These are phyloP conservation scores for Gardenia jasminoides DNA, from an alignment of 257 asterid genomes.

Conservation along the genomic window DNA sequence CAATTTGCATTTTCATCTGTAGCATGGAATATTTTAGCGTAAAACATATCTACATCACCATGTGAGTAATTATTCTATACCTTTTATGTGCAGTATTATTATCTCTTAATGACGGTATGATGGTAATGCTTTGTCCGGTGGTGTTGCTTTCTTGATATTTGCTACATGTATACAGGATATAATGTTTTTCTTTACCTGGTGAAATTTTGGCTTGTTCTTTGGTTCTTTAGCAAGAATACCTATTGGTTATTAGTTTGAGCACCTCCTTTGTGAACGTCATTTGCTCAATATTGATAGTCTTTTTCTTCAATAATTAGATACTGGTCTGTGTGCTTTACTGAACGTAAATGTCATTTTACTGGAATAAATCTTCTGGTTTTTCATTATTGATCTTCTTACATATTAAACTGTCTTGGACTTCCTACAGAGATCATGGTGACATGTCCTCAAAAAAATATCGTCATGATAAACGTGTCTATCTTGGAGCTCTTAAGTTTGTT, in stretches of 20 bases:
- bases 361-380: neutral
- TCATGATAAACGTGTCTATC: conserved; percentile 93
- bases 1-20: neutral
- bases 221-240: neutral
- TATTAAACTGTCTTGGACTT: neutral
- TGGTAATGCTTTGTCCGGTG: neutral
- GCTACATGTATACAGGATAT: neutral
- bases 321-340: neutral
- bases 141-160: neutral
- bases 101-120: neutral
- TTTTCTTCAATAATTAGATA: neutral
- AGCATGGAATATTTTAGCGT: neutral
- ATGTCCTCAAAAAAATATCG: conserved; percentile 95
- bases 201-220: neutral
- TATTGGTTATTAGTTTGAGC: neutral
- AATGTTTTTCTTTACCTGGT: neutral
- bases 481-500: conserved; percentile 93
- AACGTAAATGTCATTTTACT: neutral
- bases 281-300: neutral
- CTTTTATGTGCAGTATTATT: neutral
- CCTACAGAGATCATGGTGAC: conserved; percentile 91
- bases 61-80: neutral
- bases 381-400: neutral
- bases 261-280: neutral
- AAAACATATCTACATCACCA: neutral